Conservation (phyloP, 495 filamentous ascomycete species). For the Neurospora sp. region DNA sequence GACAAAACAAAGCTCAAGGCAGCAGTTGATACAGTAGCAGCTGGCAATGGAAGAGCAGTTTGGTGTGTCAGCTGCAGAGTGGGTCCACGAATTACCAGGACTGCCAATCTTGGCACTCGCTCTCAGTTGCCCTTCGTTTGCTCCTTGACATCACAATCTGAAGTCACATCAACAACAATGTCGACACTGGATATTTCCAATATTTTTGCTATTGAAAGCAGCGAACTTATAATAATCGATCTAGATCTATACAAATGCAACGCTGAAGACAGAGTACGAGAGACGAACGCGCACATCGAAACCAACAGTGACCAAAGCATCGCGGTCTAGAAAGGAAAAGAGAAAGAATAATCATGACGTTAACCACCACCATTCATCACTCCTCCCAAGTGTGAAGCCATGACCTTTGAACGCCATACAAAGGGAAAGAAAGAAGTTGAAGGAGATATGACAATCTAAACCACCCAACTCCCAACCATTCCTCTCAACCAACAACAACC, state of each 20-base stretch:
- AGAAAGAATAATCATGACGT: neutral
- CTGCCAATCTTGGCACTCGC: neutral
- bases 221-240: neutral
- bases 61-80: neutral
- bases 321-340: neutral
- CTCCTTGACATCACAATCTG: neutral
- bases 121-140: neutral
- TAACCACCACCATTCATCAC: neutral
- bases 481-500: conserved; percentile 3
- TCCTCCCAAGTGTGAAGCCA: neutral
- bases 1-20: neutral
- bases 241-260: neutral
- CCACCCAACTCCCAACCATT: neutral
- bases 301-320: neutral
- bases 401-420: neutral
- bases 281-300: neutral
- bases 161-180: neutral
- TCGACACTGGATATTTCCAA: neutral
- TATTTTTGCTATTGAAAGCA: neutral
- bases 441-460: neutral
- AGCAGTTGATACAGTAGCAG: neutral
- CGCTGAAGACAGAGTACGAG: neutral
- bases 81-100: neutral
- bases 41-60: neutral
- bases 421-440: neutral